phyloP scores from a whole-genome alignment of 306 rosid species.

The Hippophae rhamnoides region DNA sequence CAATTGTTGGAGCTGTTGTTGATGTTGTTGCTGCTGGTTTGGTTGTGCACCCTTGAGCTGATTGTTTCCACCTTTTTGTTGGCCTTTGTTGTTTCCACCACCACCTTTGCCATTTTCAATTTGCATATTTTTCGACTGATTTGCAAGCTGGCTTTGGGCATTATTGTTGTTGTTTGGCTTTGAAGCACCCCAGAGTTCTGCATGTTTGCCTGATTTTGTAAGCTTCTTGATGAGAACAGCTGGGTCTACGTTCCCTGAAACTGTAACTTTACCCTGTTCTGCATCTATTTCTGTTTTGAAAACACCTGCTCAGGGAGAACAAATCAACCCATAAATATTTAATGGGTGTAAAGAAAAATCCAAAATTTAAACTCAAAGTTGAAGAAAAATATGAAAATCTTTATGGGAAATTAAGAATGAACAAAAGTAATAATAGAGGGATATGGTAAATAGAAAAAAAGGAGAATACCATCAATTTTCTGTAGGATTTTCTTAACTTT shows the following conservation, averaged over 20 bases:
- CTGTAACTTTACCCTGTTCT: conserved; percentile 85
- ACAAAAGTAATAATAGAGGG: neutral
- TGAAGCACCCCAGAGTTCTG: conserved; percentile 66
- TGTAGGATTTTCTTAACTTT: conserved; percentile 93
- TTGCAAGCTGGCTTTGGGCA: conserved; percentile 32
- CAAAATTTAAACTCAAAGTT: neutral
- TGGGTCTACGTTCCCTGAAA: conserved; percentile 85
- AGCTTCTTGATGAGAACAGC: conserved; percentile 77
- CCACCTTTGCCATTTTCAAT: conserved; percentile 51
- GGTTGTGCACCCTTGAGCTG: conserved; percentile 43
- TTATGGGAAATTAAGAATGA: neutral
- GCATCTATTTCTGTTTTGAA: conserved; percentile 76
- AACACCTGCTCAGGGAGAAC: conserved; percentile 42
- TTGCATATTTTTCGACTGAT: conserved; percentile 68
- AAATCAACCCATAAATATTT: neutral
- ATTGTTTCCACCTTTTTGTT: conserved; percentile 32
- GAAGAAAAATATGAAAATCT: neutral
- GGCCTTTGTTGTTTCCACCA: conserved; percentile 29
- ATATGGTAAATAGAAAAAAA: neutral
- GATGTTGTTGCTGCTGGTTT: conserved; percentile 21
- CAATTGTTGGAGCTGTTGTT: conserved; percentile 16
- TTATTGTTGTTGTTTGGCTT: conserved; percentile 33
- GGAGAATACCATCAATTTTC: conserved; percentile 71
- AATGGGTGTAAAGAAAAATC: too few species aligned
- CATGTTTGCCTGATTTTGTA: conserved; percentile 79